Evolutionary conservation across 2,329 filamentous ascomycete genomes (phyloP).

Genomic region (Exutisphaerella laricina): DNA sequence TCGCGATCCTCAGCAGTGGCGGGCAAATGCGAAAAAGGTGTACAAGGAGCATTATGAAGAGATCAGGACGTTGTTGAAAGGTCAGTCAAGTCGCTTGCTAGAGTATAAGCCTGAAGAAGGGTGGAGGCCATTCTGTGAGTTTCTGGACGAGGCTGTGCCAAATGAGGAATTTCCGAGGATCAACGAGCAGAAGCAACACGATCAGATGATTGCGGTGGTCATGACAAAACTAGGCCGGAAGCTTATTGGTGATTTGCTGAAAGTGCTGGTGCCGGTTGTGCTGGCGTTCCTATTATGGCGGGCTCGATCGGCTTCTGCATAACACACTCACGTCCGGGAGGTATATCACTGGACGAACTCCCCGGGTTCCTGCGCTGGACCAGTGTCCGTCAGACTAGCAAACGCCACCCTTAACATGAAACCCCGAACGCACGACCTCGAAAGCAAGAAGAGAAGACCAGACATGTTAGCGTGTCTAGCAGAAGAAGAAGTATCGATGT

Average conservation of each 20-base stretch:
- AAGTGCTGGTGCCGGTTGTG: not conserved
- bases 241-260: slow-evolving; percentile 2
- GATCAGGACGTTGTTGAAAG: slow-evolving; percentile 13
- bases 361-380: no score
- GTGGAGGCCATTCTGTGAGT: slow-evolving; percentile 31
- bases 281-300: not conserved
- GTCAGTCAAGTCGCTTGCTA: slow-evolving; percentile 26
- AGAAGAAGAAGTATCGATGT: no score
- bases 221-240: slow-evolving; percentile 2
- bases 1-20: slow-evolving; percentile 8
- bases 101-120: slow-evolving; percentile 25
- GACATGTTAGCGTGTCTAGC: no score
- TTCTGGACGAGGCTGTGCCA: slow-evolving; percentile 25
- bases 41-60: slow-evolving; percentile 18
- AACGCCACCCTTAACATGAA: no score
- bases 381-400: no score
- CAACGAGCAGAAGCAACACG: slow-evolving; percentile 14
- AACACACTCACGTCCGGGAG: no score
- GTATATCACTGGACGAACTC: no score
- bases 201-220: slow-evolving; percentile 11
- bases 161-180: slow-evolving; percentile 23
- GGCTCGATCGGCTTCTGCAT: no score
- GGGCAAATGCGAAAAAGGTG: slow-evolving; percentile 12
- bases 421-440: no score
- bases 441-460: no score